A percentile compares a stretch with the other conserved stretches of the same genome.
phyloP scores from a whole-genome alignment of 768 basidiomycete species.

The Sporobolomyces pararoseus region DNA sequence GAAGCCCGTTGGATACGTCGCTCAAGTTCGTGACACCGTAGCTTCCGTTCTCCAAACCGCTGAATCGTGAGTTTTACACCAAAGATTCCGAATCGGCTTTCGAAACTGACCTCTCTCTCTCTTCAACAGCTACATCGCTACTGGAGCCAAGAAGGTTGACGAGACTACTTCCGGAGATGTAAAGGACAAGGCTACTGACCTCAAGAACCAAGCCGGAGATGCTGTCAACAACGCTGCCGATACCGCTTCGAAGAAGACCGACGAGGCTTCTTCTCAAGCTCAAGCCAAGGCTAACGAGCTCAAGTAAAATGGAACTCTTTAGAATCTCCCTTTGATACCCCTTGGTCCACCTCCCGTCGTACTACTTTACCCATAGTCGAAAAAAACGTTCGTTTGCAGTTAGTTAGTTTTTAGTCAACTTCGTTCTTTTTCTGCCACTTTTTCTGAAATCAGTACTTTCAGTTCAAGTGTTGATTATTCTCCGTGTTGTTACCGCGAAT shows the following conservation, averaged over 20 bases:
- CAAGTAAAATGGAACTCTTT: constrained; percentile 1
- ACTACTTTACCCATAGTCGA: no score
- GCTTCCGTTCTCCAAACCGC: constrained; percentile 10
- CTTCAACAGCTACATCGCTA: constrained; percentile 4
- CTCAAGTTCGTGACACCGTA: constrained; percentile 28
- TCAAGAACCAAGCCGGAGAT: constrained; percentile 11
- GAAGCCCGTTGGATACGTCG: constrained; percentile 34
- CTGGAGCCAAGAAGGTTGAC: constrained; percentile 32
- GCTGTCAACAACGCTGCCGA: constrained; percentile 4
- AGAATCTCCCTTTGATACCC: not conserved
- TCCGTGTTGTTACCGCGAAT: no score
- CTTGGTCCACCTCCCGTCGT: not conserved
- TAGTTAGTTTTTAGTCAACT: no score
- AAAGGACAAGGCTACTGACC: constrained; percentile 17
- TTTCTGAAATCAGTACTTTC: no score
- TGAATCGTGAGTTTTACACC: constrained; percentile 10
- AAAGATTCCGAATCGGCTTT: not conserved
- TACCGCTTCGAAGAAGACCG: constrained; percentile 16
- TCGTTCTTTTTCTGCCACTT: no score
- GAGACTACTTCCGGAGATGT: constrained; percentile 24
- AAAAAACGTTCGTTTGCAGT: no score
- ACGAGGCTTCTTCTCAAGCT: no score
- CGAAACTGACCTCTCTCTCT: not conserved
- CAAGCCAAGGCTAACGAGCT: no score
- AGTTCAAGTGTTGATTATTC: no score